A percentile compares a stretch with the other conserved stretches of the same genome.
phyloP scores from a whole-genome alignment of 352 stramenopile species.

The Globisporangium recalcitrans region DNA sequence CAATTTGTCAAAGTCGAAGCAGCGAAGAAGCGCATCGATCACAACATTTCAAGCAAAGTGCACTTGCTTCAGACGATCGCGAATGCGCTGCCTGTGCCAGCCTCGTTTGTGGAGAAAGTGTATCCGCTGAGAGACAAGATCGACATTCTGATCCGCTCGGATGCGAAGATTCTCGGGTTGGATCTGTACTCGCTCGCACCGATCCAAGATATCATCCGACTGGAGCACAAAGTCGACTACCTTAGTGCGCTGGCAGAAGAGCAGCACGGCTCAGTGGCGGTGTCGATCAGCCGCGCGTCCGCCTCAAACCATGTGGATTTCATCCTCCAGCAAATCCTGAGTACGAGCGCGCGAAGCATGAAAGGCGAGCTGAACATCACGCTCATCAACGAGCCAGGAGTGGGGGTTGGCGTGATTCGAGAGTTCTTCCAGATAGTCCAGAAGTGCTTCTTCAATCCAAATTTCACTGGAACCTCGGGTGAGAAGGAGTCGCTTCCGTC shows the following conservation, averaged over 20 bases:
- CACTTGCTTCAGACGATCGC: constrained; percentile 46
- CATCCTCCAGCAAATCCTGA: constrained; percentile 63
- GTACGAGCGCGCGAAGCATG: constrained; percentile 34
- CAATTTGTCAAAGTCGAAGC: constrained; percentile 50
- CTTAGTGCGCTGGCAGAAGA: constrained; percentile 57
- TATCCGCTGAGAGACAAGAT: constrained; percentile 40
- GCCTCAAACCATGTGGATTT: constrained; percentile 64
- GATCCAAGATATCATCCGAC: constrained; percentile 32
- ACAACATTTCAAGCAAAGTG: constrained; percentile 35
- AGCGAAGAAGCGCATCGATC: constrained; percentile 38
- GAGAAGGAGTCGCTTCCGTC: constrained; percentile 13
- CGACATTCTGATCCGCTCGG: constrained; percentile 55
- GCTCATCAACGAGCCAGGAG: constrained; percentile 61
- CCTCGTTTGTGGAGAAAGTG: constrained; percentile 31
- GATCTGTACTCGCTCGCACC: constrained; percentile 62
- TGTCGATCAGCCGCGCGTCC: constrained; percentile 59
- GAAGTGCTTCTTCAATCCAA: constrained; percentile 46
- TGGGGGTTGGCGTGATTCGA: constrained; percentile 55
- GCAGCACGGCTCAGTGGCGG: constrained; percentile 37
- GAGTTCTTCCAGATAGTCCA: constrained; percentile 79
- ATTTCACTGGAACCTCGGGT: not conserved
- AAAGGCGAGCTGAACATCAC: constrained; percentile 60
- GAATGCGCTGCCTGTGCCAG: constrained; percentile 33
- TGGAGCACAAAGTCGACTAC: constrained; percentile 81
- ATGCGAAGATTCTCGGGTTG: constrained; percentile 66